Evolutionary conservation across 2,329 filamentous ascomycete species (phyloP).

Genomic region (Neofusicoccum kwambonambiense): DNA sequence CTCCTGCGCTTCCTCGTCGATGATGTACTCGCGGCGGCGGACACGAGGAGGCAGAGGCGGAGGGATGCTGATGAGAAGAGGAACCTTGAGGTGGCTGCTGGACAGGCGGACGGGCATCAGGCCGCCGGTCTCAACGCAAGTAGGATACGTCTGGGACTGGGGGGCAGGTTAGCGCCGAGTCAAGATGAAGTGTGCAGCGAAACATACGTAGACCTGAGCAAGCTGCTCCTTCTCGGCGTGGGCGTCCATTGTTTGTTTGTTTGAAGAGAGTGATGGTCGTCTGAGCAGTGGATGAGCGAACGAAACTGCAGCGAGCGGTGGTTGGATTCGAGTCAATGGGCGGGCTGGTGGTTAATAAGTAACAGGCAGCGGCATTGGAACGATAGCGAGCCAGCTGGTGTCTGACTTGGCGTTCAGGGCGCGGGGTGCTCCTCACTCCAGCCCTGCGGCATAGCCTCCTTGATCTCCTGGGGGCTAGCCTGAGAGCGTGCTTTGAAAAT

Average conservation of each 20-base stretch:
- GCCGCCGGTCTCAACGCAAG: not conserved
- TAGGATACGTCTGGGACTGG: conserved; percentile 2
- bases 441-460: conserved; percentile 10
- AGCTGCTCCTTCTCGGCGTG: conserved; percentile 6
- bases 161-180: not conserved
- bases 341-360: not conserved
- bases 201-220: not conserved
- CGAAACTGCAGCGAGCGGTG: not conserved
- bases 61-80: conserved; percentile 11
- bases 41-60: not conserved
- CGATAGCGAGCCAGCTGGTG: conserved; percentile 32
- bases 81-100: conserved; percentile 5
- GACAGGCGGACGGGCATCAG: conserved; percentile 2
- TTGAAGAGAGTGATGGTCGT: not conserved
- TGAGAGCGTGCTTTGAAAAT: not conserved
- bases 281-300: not conserved
- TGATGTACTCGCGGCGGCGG: not conserved
- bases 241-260: conserved; percentile 7
- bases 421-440: conserved; percentile 25
- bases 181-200: not conserved
- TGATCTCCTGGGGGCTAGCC: not conserved
- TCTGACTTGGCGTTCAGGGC: conserved; percentile 30
- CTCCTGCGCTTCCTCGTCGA: conserved; percentile 16
- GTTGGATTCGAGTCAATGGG: not conserved
- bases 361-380: conserved; percentile 26